A percentile compares a stretch with the other conserved stretches of the same genome.
Conservation (phyloP, 2,329 filamentous ascomycete species). For the Plenodomus biglobosus region DNA sequence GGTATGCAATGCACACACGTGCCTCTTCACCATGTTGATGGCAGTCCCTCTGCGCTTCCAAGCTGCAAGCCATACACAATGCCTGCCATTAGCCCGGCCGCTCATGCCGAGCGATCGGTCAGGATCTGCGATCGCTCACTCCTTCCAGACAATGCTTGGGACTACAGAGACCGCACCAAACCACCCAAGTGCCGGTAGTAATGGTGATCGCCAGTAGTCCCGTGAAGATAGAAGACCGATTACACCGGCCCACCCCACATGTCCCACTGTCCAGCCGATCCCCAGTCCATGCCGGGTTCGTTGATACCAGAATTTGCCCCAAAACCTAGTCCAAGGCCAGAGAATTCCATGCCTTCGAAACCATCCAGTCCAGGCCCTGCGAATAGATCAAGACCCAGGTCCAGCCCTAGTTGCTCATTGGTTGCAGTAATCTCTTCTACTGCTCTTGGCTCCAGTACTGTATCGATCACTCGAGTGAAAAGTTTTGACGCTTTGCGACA, state of each 20-base stretch:
- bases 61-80: not conserved
- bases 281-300: conserved; percentile 24
- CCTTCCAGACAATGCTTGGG: not conserved
- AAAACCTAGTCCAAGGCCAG: conserved; percentile 14
- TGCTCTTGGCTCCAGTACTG: conserved; percentile 28
- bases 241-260: conserved; percentile 7
- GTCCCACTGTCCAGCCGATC: conserved; percentile 33
- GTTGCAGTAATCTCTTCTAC: conserved; percentile 16
- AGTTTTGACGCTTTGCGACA: conserved; percentile 35
- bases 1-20: not conserved
- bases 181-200: not conserved
- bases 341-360: conserved; percentile 34
- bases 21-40: not conserved
- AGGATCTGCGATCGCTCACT: not conserved
- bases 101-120: not conserved
- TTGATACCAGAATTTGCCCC: conserved; percentile 14
- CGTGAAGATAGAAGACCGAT: not conserved
- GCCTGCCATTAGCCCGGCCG: not conserved
- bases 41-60: not conserved
- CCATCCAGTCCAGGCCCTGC: conserved; percentile 31
- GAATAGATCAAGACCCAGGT: conserved; percentile 26
- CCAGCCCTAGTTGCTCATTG: conserved; percentile 12
- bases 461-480: conserved; percentile 36
- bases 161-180: no score
- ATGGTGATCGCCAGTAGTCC: no score